Evolutionary conservation across 768 basidiomycete species (phyloP), one percentile per base, ranked within the genome.

Genomic region (Rhizopogon salebrosus): DNA sequence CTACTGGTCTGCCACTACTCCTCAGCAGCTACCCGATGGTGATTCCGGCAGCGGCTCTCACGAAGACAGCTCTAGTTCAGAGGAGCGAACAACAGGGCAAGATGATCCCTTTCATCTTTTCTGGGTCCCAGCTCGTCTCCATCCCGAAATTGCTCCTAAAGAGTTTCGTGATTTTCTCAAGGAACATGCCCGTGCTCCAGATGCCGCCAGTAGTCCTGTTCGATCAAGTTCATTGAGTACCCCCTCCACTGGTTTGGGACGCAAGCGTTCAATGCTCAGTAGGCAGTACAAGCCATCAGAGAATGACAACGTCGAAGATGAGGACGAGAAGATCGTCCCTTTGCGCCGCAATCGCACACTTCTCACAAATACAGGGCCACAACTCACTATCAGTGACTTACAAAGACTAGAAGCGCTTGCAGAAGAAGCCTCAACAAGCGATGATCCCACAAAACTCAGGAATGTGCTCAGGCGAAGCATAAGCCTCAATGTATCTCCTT

Each of bases 61-160:
- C 54, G 71, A 73, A 58, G 73, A 69, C 52, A 65, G 63, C 60
- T 65, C 69, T 59, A 70, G 64, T 62, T 70, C 69, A 14, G 69
- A 70, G 48, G 69, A 68, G 23, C 67, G 61, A 46, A 51, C 38
- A 7, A 10, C 39, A n/a, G n/a, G 63, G 20, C 67, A 78, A 36
- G 85, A 90, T 61, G 91, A 95, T 72, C 87, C 90, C 2, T 85
- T 86, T 62, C 89, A 92, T 69, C 82, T 98, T 58, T 98, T 98
- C 78, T 99, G 97, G 97, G 93, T 99, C 26, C 97, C 97, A 49
- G 97, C 97, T 14, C 83, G 87, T 53, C 76, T 98, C 34, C 97
- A 98, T 67, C 97, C 97, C 27, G 97, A 99, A 75, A 90, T 99
- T 63, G 95, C 95, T 0, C 97, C 97, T 22, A 88, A 85, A 42